Percentiles rank a stretch among this genome's conserved stretches.
These are phyloP conservation scores for Dunaliella primolecta DNA, from an alignment of 139 green algal species.

Conservation along the genomic window DNA sequence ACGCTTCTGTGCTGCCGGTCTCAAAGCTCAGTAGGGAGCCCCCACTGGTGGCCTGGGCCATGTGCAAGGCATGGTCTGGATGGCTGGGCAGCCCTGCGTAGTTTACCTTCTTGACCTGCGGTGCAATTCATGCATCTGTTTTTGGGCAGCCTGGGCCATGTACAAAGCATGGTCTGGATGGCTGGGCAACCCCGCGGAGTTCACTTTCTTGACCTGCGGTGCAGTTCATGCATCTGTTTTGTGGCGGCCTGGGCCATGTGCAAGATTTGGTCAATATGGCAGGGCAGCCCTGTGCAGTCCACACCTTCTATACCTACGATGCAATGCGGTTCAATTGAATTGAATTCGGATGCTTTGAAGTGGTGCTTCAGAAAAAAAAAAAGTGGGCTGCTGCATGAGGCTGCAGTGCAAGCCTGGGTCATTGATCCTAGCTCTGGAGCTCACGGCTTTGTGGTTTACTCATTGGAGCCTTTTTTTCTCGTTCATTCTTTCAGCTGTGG, in stretches of 20 bases:
- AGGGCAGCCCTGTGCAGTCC: conserved; percentile 83
- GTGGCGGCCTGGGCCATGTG: conserved; percentile 63
- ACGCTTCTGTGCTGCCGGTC: conserved; percentile 64
- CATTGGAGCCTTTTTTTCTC: too few relatives aligned
- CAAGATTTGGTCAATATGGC: conserved; percentile 52
- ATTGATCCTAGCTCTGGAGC: too few relatives aligned
- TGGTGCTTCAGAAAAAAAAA: too few relatives aligned
- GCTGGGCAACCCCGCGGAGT: conserved; percentile 80
- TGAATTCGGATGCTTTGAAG: too few relatives aligned
- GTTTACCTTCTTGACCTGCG: conserved; percentile 67
- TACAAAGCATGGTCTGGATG: conserved; percentile 61
- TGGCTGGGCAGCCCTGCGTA: conserved; percentile 76
- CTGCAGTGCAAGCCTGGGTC: too few relatives aligned
- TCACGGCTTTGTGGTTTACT: too few relatives aligned
- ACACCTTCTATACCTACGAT: conserved; percentile 48
- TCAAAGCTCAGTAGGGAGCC: conserved; percentile 84
- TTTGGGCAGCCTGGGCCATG: conserved; percentile 56
- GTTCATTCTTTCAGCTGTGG: too few relatives aligned
- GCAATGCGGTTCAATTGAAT: too few relatives aligned
- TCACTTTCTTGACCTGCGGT: conserved; percentile 58
- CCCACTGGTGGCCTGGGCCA: conserved; percentile 56
- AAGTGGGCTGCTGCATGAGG: too few relatives aligned
- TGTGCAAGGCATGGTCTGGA: conserved; percentile 59
- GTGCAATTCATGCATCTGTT: too few relatives aligned
- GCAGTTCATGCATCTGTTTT: too few relatives aligned